phyloP scores from a whole-genome alignment of 257 asterid genomes.

The Handroanthus guayacan region DNA sequence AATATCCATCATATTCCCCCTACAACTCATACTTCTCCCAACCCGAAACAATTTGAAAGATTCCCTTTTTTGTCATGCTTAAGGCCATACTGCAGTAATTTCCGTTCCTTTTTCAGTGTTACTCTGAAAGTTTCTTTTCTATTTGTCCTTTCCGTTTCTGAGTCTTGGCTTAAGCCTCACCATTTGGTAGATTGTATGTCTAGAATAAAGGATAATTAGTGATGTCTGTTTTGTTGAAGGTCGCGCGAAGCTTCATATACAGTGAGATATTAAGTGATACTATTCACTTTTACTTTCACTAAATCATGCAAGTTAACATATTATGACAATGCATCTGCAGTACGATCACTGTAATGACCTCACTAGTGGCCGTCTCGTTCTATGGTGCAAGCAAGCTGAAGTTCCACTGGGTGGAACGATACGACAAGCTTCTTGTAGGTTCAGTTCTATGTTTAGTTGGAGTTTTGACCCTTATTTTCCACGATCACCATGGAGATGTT shows the following conservation, averaged over 20 bases:
- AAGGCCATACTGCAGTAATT: too few species aligned
- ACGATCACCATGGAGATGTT: slow-evolving; percentile 54
- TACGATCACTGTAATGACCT: slow-evolving; percentile 78
- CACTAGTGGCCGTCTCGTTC: slow-evolving; percentile 77
- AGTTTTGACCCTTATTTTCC: slow-evolving; percentile 73
- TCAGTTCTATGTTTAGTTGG: slow-evolving; percentile 77
- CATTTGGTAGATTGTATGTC: background rate
- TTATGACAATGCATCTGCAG: slow-evolving; percentile 42
- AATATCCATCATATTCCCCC: too few species aligned
- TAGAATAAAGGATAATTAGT: too few species aligned
- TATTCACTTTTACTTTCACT: background rate
- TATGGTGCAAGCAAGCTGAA: slow-evolving; percentile 86
- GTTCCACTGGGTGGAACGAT: slow-evolving; percentile 81
- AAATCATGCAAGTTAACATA: background rate
- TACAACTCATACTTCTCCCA: too few species aligned
- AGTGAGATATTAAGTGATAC: background rate
- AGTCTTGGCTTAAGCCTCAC: background rate
- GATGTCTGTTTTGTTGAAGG: too few species aligned
- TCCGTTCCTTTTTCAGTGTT: too few species aligned
- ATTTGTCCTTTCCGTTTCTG: too few species aligned
- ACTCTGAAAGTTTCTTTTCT: too few species aligned
- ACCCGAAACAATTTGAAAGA: too few species aligned
- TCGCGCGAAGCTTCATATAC: background rate
- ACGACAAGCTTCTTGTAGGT: slow-evolving; percentile 83
- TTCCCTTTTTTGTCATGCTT: too few species aligned